A percentile compares a stretch with the other conserved stretches of the same genome.
Conservation (phyloP, 2,329 filamentous ascomycete genomes). For the Colletotrichum gloeosporioides region DNA sequence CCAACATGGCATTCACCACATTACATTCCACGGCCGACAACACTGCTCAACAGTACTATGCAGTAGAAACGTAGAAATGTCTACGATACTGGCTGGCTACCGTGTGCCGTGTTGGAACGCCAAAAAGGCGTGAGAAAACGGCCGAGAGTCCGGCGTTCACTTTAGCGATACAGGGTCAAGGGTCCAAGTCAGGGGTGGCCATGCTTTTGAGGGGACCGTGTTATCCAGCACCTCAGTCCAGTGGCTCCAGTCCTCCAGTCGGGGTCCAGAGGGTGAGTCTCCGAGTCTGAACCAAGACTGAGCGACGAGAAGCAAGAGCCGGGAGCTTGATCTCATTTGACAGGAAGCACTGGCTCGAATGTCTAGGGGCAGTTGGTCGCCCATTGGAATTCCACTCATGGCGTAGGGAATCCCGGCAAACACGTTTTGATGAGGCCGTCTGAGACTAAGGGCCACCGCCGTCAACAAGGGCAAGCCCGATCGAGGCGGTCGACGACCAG, state of each 20-base stretch:
- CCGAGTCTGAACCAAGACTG: not conserved
- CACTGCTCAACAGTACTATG: not conserved
- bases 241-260: not conserved
- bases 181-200: slow-evolving; percentile 3
- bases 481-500: not conserved
- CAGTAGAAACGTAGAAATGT: not conserved
- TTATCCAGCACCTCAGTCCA: not conserved
- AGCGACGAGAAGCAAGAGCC: not conserved
- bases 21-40: not conserved
- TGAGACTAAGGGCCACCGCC: not conserved
- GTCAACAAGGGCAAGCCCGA: not conserved
- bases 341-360: not conserved
- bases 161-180: slow-evolving; percentile 1
- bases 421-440: not conserved
- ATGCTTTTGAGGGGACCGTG: not conserved
- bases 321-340: not conserved
- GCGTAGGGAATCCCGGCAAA: not conserved
- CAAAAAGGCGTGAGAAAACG: not conserved
- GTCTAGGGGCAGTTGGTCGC: not conserved
- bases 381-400: not conserved
- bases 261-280: not conserved
- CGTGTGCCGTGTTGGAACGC: not conserved
- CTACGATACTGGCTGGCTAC: not conserved
- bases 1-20: not conserved
- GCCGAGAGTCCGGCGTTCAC: not conserved